Base-by-base conservation (phyloP, 805 yeast genomes). In the Saccharomyces jurei region DNA sequence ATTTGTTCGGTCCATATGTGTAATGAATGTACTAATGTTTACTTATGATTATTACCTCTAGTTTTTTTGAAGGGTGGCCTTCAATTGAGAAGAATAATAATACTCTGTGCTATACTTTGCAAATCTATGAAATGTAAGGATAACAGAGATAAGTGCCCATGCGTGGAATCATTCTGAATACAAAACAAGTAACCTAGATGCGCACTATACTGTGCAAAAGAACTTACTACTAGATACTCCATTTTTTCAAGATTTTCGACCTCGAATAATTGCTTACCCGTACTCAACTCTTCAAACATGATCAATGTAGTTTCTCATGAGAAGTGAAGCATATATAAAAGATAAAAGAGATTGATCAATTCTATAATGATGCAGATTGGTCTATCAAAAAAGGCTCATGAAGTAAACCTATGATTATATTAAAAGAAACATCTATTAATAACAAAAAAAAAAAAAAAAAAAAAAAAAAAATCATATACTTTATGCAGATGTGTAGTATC, bases 1-100 rank as follows among this genome's bases (percentile, higher is more conserved):
- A 11, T 58, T 57, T 22, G 60, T 54, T 28, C 57, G 55, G 22
- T 63, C 59, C 53, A 58, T 49, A 41, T 41, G 48, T n/a, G 21
- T 27, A 13, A 17, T 27, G 8, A 22, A n/a, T 22, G 5, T 31
- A 31, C 21, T 46, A 46, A 10, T 46, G 11, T 14, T 25, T 1
- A 1, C n/a, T 27, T 46, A 26, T 46, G 6, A 11, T 1, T 26
- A 22, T 26, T 46, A 29, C 30, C 10, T 29, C 13, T 6, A 8
- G 11, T 29, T 29, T 29, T 13, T 13, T 29, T 13, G 11, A 9
- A 13, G 21, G 46, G 8, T 41, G 25, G 25, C n/a, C 17, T 21
- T 28, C 31, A 49, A 27, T 26, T 11, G 22, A 14, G n/a, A 6
- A 41, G 6, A 28, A n/a, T 29, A 28, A 27, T 25, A 14, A 27